Evolutionary conservation across 495 filamentous ascomycete genomes (phyloP).

Genomic region (Neurospora sublineolata): DNA sequence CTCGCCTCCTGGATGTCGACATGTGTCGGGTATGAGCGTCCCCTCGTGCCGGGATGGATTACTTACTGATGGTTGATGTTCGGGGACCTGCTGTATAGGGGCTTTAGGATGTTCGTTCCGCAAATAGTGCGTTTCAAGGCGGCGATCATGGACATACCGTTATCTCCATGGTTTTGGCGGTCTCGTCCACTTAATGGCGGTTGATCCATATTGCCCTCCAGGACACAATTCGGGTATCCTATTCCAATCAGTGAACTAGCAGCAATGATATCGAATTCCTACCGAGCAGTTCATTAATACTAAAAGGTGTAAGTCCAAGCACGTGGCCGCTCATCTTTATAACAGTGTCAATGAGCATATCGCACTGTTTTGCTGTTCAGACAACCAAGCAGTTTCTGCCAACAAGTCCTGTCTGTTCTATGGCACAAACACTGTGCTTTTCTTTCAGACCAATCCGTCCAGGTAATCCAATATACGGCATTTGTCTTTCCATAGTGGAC

Average conservation of each 20-base stretch:
- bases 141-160: background rate
- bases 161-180: background rate
- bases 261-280: background rate
- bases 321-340: background rate
- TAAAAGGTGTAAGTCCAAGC: background rate
- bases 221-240: background rate
- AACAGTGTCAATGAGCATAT: background rate
- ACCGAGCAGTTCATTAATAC: background rate
- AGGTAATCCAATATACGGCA: background rate
- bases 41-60: background rate
- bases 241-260: background rate
- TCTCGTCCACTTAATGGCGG: background rate
- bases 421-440: background rate
- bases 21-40: background rate
- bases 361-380: background rate
- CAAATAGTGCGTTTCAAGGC: background rate
- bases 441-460: background rate
- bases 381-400: background rate
- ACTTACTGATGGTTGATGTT: background rate
- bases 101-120: background rate
- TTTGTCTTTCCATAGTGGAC: background rate
- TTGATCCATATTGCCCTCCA: background rate
- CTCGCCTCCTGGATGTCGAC: background rate
- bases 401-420: background rate
- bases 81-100: background rate